Base-by-base conservation (phyloP, 1,284 basidiomycete genomes). In the Porphyrellus sp. region DNA sequence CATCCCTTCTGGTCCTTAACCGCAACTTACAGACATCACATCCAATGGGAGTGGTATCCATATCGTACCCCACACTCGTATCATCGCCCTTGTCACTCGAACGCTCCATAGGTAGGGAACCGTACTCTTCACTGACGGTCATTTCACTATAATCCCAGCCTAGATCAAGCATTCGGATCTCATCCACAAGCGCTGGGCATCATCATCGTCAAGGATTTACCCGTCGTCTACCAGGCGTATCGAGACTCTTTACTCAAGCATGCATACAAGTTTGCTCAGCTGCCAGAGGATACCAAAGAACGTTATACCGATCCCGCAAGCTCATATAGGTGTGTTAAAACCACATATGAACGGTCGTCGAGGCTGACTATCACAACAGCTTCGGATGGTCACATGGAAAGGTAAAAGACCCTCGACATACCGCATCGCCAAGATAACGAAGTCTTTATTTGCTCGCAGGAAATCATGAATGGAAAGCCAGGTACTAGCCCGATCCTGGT, bases 351-450 rank as follows among this genome's bases (percentile, higher is more conserved):
- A 6, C n/a, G n/a, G n/a, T 38, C 28, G 7, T 5, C 38, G 21
- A 25, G 20, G 20, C 38, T 61, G 38, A 67, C 15, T 4, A 52
- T 42, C 16, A 9, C 46, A n/a, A 53, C 35, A 90, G 89, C 66
- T 95, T 93, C 69, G 93, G 93, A 20, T 97, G 93, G 93, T 91
- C 87, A 38, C 89, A 93, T 70, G 93, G 93, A 48, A 95, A 95
- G 78, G 86, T 85, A 49, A 44, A 68, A 57, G 27, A 20, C 18
- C 13, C 11, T 42, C 27, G n/a, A 43, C 35, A 13, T 13, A n/a
- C n/a, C 31, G 41, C 11, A 15, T 33, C 38, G 33, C 20, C 25
- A 15, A 11, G 2, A 16, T 40, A 24, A 41, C 18, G 39, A 16
- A 27, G 27, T 16, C 33, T 31, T 30, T 24, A 5, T 24, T 43